A percentile compares a stretch with the other conserved stretches of the same genome.
Conservation (phyloP, 2,329 filamentous ascomycete species). For the Venturiaceae sp. region DNA sequence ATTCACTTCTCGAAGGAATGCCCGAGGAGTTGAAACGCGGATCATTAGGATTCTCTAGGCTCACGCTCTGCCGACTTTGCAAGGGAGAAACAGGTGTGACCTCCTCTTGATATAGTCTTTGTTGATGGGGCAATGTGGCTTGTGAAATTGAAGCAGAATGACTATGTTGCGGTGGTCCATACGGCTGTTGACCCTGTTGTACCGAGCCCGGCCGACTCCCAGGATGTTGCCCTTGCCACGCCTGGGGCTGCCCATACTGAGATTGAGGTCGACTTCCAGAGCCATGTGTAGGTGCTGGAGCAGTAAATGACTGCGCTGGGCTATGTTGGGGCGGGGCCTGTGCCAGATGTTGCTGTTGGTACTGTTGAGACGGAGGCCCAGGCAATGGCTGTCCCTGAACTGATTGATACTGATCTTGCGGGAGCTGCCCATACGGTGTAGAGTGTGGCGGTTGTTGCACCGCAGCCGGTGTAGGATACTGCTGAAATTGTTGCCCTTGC, state of each 20-base stretch:
- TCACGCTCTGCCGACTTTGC: constrained; percentile 1
- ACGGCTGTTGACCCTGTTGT: background rate
- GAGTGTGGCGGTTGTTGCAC: background rate
- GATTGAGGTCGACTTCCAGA: background rate
- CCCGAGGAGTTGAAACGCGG: background rate
- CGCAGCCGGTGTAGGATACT: background rate
- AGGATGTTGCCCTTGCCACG: background rate
- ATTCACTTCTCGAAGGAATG: background rate
- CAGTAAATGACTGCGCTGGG: background rate
- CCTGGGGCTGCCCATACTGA: background rate
- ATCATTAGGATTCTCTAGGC: background rate
- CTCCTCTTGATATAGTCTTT: background rate
- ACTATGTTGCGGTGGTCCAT: background rate
- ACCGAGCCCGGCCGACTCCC: background rate
- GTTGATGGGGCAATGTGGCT: background rate
- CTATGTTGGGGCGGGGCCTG: background rate
- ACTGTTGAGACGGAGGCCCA: background rate
- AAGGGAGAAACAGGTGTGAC: constrained; percentile 1
- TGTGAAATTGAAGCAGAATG: background rate
- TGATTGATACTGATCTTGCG: background rate
- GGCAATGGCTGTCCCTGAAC: background rate
- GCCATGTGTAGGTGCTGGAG: background rate
- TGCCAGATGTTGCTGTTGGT: background rate
- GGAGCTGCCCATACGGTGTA: background rate
- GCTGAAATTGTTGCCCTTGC: background rate